A percentile compares a stretch with the other conserved stretches of the same genome.
phyloP scores from a whole-genome alignment of 441 rosid species.

The Melastoma candidum region DNA sequence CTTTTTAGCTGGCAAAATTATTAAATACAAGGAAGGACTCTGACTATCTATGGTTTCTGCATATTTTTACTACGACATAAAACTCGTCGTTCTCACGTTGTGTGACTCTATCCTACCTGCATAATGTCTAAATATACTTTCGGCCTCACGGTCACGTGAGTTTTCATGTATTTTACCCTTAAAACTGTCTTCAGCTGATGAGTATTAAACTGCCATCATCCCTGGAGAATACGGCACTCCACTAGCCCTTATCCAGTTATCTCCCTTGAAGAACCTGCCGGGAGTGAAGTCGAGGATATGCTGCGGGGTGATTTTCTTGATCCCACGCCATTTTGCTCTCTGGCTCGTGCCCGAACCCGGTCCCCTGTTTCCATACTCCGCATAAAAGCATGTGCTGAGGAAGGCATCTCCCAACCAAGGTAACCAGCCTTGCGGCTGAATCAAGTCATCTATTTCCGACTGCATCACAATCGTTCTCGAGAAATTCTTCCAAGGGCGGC shows the following conservation, averaged over 20 bases:
- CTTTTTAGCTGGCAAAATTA: too few relatives aligned
- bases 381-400: constrained; percentile 46
- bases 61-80: too few relatives aligned
- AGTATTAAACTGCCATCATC: constrained; percentile 16
- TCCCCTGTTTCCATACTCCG: constrained; percentile 56
- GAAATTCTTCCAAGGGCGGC: constrained; percentile 57
- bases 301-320: constrained; percentile 35
- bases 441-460: constrained; percentile 45
- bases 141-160: too few relatives aligned
- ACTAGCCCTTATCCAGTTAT: constrained; percentile 37
- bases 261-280: constrained; percentile 32
- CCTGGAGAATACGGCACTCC: constrained; percentile 41
- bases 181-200: too few relatives aligned
- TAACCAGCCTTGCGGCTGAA: constrained; percentile 63
- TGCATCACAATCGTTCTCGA: constrained; percentile 68
- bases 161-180: too few relatives aligned
- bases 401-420: constrained; percentile 57
- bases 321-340: constrained; percentile 61
- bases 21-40: too few relatives aligned
- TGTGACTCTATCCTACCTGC: too few relatives aligned
- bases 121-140: too few relatives aligned
- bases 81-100: too few relatives aligned
- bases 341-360: constrained; percentile 43
- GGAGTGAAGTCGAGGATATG: constrained; percentile 37
- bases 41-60: too few relatives aligned